Conservation (phyloP, 2,329 filamentous ascomycete genomes). For the Ophiocordyceps unilateralis region DNA sequence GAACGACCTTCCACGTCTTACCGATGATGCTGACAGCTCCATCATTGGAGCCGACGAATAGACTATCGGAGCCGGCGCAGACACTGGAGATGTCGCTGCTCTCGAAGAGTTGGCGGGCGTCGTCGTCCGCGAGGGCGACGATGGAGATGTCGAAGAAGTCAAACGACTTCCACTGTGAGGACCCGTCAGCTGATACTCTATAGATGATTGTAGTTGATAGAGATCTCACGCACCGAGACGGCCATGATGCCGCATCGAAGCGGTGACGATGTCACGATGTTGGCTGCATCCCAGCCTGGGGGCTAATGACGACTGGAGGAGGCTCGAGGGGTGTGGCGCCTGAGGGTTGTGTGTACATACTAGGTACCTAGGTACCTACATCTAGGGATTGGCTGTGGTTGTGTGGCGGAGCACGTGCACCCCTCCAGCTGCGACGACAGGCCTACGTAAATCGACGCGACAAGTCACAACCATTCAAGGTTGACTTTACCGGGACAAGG, state of each 20-base stretch:
- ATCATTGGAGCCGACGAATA: constrained; percentile 77
- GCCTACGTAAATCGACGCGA: too few relatives aligned
- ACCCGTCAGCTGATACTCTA: neutral
- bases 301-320: neutral
- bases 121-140: constrained; percentile 63
- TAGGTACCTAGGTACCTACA: too few relatives aligned
- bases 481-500: too few relatives aligned
- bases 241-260: constrained; percentile 8
- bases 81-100: constrained; percentile 70
- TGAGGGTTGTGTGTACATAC: neutral
- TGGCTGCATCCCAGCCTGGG: neutral
- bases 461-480: too few relatives aligned
- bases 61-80: constrained; percentile 70
- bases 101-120: constrained; percentile 63
- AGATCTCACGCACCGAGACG: constrained; percentile 6
- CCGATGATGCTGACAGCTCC: constrained; percentile 80
- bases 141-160: constrained; percentile 96
- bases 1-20: constrained; percentile 69
- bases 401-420: too few relatives aligned
- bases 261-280: neutral
- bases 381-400: too few relatives aligned
- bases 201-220: neutral
- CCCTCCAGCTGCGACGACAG: too few relatives aligned
- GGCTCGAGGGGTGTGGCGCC: neutral
- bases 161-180: constrained; percentile 83